Conservation (phyloP, 768 basidiomycete genomes). For the Suillus americanus region DNA sequence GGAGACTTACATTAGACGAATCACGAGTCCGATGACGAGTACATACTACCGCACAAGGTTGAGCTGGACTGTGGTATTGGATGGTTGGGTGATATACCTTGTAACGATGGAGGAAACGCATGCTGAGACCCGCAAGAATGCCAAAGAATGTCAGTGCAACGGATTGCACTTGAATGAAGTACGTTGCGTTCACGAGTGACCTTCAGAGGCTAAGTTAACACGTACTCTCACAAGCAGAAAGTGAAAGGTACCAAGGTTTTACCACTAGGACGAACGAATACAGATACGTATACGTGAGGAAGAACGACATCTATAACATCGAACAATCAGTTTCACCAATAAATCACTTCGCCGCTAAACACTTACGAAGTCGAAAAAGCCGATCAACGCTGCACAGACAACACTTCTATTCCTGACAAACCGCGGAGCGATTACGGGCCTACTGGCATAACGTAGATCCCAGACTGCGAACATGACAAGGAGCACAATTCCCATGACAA, state of each 20-base stretch:
- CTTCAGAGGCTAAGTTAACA: slow-evolving; percentile 32
- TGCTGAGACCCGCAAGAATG: slow-evolving; percentile 55
- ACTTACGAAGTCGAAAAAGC: slow-evolving; percentile 61
- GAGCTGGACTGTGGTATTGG: neutral
- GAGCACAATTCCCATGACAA: slow-evolving; percentile 45
- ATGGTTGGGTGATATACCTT: slow-evolving; percentile 38
- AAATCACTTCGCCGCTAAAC: neutral
- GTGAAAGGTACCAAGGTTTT: slow-evolving; percentile 41
- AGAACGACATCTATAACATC: slow-evolving; percentile 52
- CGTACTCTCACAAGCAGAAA: neutral
- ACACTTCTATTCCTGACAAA: slow-evolving; percentile 62
- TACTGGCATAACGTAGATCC: slow-evolving; percentile 50
- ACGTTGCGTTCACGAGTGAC: slow-evolving; percentile 55
- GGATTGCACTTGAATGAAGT: slow-evolving; percentile 63
- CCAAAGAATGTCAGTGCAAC: slow-evolving; percentile 63
- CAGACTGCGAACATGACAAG: slow-evolving; percentile 45
- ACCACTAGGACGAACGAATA: slow-evolving; percentile 64
- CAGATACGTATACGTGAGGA: slow-evolving; percentile 71
- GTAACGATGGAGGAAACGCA: slow-evolving; percentile 53
- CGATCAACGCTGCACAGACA: slow-evolving; percentile 57
- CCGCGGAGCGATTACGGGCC: slow-evolving; percentile 60
- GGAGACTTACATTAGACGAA: slow-evolving; percentile 49
- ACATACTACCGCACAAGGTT: slow-evolving; percentile 32
- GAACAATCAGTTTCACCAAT: neutral
- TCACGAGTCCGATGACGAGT: slow-evolving; percentile 54